phyloP scores from a whole-genome alignment of 352 stramenopile genomes.

The Globisporangium paroecandrum region DNA sequence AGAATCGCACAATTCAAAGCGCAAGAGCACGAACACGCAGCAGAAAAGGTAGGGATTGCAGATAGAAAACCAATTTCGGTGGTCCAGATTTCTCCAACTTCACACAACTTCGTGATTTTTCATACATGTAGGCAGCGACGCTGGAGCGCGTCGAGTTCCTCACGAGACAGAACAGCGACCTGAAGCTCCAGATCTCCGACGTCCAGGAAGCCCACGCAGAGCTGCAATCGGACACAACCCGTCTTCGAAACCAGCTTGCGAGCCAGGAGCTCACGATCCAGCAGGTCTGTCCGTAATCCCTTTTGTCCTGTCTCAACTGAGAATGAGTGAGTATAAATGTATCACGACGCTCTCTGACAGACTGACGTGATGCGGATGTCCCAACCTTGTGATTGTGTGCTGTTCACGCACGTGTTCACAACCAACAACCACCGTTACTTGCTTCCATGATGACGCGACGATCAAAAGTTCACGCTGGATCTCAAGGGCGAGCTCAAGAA shows the following conservation, averaged over 20 bases:
- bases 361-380: background rate
- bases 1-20: slow-evolving; percentile 36
- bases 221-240: slow-evolving; percentile 6
- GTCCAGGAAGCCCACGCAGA: slow-evolving; percentile 17
- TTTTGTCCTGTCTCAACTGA: background rate
- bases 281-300: slow-evolving; percentile 4
- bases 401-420: background rate
- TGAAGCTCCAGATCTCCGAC: slow-evolving; percentile 18
- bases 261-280: slow-evolving; percentile 12
- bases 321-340: background rate
- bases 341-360: background rate
- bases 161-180: slow-evolving; percentile 24
- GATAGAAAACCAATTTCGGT: background rate
- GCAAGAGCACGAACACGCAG: slow-evolving; percentile 26
- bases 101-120: background rate
- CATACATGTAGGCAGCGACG: slow-evolving; percentile 20
- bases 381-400: background rate
- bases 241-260: slow-evolving; percentile 5
- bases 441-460: background rate
- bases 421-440: background rate
- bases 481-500: slow-evolving; percentile 47
- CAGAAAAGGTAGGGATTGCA: slow-evolving; percentile 27
- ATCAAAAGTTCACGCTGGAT: slow-evolving; percentile 43
- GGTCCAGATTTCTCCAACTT: background rate
- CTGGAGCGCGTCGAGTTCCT: slow-evolving; percentile 25